Conservation (phyloP, 2,329 filamentous ascomycete species). For the Venturia oleaginea region DNA sequence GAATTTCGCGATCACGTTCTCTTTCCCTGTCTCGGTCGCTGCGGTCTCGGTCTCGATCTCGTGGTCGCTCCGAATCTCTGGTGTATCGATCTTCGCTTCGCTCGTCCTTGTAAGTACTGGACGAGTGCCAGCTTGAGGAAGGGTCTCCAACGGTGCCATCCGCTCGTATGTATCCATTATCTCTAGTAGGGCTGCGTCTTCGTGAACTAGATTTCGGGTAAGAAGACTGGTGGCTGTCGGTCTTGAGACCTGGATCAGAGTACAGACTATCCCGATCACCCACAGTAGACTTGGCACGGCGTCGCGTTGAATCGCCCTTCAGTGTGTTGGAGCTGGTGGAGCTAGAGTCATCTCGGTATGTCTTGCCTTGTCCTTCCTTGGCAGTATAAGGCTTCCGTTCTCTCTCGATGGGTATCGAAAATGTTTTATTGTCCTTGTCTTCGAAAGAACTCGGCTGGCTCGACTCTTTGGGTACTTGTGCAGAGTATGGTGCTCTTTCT, state of each 20-base stretch:
- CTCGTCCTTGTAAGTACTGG: conserved; percentile 10
- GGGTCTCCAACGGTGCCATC: conserved; percentile 4
- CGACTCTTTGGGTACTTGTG: conserved; percentile 5
- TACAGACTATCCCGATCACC: conserved; percentile 3
- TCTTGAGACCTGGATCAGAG: not conserved
- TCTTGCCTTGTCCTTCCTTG: conserved; percentile 50
- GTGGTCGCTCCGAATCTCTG: conserved; percentile 2
- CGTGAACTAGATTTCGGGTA: conserved; percentile 6
- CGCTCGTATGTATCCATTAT: not conserved
- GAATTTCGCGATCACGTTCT: conserved; percentile 10
- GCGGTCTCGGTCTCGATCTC: conserved; percentile 9
- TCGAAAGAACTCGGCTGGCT: conserved; percentile 7
- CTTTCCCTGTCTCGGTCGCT: conserved; percentile 13
- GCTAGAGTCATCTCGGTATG: conserved; percentile 35
- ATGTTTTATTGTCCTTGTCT: conserved; percentile 8
- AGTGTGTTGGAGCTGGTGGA: conserved; percentile 6
- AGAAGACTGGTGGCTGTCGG: not conserved
- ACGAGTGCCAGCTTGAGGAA: conserved; percentile 7
- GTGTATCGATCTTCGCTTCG: conserved; percentile 8
- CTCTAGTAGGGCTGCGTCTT: conserved; percentile 8
- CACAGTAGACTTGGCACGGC: not conserved
- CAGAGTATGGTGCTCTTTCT: conserved; percentile 1
- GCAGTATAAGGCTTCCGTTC: conserved; percentile 56
- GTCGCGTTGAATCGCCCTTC: conserved; percentile 2
- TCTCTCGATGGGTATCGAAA: conserved; percentile 48